Conservation (phyloP, 2,329 filamentous ascomycete genomes). For the Fusarium sp. region DNA sequence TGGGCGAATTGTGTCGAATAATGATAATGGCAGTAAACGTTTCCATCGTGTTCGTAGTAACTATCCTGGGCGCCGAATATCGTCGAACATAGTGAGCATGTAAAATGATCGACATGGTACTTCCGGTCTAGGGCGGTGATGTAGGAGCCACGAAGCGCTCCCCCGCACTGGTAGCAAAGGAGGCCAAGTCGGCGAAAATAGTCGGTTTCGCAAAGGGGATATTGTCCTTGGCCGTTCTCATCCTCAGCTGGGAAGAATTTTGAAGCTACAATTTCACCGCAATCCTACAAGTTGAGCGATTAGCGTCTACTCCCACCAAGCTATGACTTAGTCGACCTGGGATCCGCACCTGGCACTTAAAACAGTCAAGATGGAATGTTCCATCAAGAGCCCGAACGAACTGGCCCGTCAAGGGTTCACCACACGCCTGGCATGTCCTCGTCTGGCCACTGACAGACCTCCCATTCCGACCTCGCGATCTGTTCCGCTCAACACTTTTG, state of each 20-base stretch:
- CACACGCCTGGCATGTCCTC: slow-evolving; percentile 86
- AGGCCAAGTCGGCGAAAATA: slow-evolving; percentile 94
- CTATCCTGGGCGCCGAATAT: slow-evolving; percentile 99
- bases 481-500: slow-evolving; percentile 68
- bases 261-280: slow-evolving; percentile 94
- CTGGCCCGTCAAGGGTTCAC: slow-evolving; percentile 88
- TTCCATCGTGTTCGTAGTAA: slow-evolving; percentile 97
- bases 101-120: slow-evolving; percentile 99
- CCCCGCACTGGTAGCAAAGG: slow-evolving; percentile 90
- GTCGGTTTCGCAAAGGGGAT: slow-evolving; percentile 96
- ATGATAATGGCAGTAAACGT: slow-evolving; percentile 98
- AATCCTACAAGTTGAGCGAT: slow-evolving; percentile 73
- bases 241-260: slow-evolving; percentile 99
- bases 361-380: slow-evolving; percentile 97
- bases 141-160: slow-evolving; percentile 93
- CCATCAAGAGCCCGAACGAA: slow-evolving; percentile 94
- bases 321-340: slow-evolving; percentile 3
- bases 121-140: slow-evolving; percentile 98
- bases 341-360: slow-evolving; percentile 84
- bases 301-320: slow-evolving; percentile 26
- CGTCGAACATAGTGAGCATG: slow-evolving; percentile 94
- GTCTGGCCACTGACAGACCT: slow-evolving; percentile 69
- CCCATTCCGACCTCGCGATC: slow-evolving; percentile 65
- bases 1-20: slow-evolving; percentile 98
- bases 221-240: slow-evolving; percentile 85